Evolutionary conservation across 352 stramenopile species (phyloP).

Genomic region (Globisporangium ultimum): DNA sequence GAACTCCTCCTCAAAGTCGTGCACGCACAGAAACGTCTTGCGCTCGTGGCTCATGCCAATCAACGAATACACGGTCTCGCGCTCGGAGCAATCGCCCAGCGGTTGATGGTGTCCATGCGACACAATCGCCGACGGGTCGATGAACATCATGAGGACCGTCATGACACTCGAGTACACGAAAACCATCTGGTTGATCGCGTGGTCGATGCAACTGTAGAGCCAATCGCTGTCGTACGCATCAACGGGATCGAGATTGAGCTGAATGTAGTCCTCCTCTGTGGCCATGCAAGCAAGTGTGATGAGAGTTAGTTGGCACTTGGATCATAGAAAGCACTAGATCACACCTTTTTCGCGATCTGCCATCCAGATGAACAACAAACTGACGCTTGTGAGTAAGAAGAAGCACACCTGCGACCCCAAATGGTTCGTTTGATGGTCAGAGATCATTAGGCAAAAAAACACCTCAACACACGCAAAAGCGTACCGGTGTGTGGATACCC

Average conservation of each 20-base stretch:
- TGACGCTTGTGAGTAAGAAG: conserved; percentile 39
- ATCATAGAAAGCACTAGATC: no score
- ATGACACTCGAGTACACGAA: conserved; percentile 66
- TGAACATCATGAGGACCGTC: conserved; percentile 49
- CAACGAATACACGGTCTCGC: conserved; percentile 56
- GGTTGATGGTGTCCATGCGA: conserved; percentile 75
- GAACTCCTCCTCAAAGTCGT: conserved; percentile 83
- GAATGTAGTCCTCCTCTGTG: conserved; percentile 41
- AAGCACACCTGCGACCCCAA: conserved; percentile 38
- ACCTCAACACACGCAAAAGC: not conserved
- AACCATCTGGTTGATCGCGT: conserved; percentile 81
- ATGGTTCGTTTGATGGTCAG: not conserved
- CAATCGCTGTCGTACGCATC: conserved; percentile 82
- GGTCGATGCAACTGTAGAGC: conserved; percentile 70
- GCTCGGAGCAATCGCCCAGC: conserved; percentile 61
- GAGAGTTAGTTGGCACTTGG: no score
- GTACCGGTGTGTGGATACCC: conserved; percentile 45
- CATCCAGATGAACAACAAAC: conserved; percentile 65
- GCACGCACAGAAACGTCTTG: conserved; percentile 67
- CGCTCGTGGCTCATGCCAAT: conserved; percentile 53
- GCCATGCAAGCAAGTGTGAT: no score
- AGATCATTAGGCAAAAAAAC: not conserved
- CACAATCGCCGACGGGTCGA: conserved; percentile 68
- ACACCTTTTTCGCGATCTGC: conserved; percentile 47
- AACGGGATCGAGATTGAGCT: conserved; percentile 50